phyloP scores from a whole-genome alignment of 2,329 filamentous ascomycete species.

The Zymoseptoria pseudotritici region DNA sequence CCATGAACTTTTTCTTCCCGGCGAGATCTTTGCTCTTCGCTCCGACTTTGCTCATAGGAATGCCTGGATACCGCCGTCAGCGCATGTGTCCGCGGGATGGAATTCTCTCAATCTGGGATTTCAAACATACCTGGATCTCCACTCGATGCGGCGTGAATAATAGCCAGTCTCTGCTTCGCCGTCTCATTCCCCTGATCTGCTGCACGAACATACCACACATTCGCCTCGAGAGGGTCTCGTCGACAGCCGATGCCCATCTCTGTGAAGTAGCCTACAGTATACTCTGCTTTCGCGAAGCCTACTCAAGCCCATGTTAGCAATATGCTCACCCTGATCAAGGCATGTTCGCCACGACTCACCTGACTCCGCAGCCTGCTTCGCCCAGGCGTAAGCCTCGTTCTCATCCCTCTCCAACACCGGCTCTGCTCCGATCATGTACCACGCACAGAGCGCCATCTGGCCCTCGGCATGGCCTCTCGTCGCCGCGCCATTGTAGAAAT shows the following conservation, averaged over 20 bases:
- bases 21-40: constrained; percentile 27
- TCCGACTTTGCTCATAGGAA: constrained; percentile 29
- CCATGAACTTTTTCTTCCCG: constrained; percentile 26
- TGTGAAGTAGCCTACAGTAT: constrained; percentile 92
- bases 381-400: constrained; percentile 95
- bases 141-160: constrained; percentile 75
- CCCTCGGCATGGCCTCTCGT: constrained; percentile 74
- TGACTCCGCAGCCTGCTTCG: constrained; percentile 72
- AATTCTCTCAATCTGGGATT: constrained; percentile 6
- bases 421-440: constrained; percentile 94
- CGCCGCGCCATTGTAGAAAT: constrained; percentile 93
- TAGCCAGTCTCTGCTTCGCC: constrained; percentile 76
- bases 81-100: neutral
- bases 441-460: constrained; percentile 98
- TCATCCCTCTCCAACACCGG: constrained; percentile 92
- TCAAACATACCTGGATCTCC: constrained; percentile 39
- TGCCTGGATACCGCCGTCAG: constrained; percentile 6
- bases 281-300: constrained; percentile 70
- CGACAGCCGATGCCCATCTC: constrained; percentile 97
- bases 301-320: constrained; percentile 7
- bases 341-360: constrained; percentile 53
- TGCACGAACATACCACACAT: constrained; percentile 96
- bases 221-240: constrained; percentile 89
- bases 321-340: neutral
- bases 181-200: constrained; percentile 86